Evolutionary conservation across 2,329 filamentous ascomycete genomes (phyloP).

Genomic region (Arthrobotrys conoides): DNA sequence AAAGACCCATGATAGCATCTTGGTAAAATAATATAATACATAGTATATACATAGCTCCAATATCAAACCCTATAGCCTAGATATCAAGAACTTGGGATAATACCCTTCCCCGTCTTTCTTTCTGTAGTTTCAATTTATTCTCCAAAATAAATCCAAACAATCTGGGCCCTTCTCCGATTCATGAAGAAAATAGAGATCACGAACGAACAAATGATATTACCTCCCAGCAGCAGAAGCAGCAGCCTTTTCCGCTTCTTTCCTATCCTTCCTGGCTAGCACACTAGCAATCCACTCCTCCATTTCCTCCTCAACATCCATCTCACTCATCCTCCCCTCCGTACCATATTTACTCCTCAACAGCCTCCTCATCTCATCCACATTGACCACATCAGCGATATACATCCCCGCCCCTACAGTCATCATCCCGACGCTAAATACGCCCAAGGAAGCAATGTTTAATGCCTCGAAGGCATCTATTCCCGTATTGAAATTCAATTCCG

Average conservation of each 20-base stretch:
- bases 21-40: conserved; percentile 33
- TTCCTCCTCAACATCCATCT: conserved; percentile 73
- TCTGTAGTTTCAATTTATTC: neutral
- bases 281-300: conserved; percentile 75
- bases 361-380: conserved; percentile 75
- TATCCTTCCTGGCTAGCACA: conserved; percentile 73
- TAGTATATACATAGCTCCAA: conserved; percentile 48
- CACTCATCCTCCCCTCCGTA: conserved; percentile 63
- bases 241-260: conserved; percentile 66
- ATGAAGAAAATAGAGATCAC: neutral
- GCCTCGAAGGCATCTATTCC: conserved; percentile 84
- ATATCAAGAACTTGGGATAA: conserved; percentile 8
- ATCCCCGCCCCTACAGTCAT: conserved; percentile 80
- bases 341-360: conserved; percentile 69
- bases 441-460: conserved; percentile 86
- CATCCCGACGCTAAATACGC: conserved; percentile 82
- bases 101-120: neutral
- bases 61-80: neutral
- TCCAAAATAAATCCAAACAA: neutral
- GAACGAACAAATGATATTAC: neutral
- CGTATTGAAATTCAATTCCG: conserved; percentile 72
- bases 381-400: conserved; percentile 83
- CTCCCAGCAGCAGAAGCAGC: conserved; percentile 11
- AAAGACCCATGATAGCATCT: neutral
- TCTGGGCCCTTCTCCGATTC: neutral